Conservation (phyloP, 345 rosid species). For the Murraya paniculata region DNA sequence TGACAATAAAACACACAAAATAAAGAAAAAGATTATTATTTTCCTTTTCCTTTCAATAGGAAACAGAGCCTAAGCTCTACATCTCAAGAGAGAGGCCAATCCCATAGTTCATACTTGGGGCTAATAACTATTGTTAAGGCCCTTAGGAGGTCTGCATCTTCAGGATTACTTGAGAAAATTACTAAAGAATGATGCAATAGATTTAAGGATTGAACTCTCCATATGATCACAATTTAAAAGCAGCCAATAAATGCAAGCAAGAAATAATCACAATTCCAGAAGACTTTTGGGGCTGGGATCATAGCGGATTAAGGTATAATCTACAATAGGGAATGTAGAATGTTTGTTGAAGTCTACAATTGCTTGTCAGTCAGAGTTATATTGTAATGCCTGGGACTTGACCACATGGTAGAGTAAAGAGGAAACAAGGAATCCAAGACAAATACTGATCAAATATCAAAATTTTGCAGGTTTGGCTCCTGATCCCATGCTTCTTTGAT, state of each 20-base stretch:
- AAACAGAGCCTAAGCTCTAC: neutral
- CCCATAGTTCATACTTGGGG: neutral
- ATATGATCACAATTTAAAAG: neutral
- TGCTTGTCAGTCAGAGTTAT: neutral
- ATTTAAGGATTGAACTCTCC: neutral
- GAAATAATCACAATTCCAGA: neutral
- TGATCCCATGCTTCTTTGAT: neutral
- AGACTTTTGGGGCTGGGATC: neutral
- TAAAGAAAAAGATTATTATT: neutral
- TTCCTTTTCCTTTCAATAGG: neutral
- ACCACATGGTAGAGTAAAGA: neutral
- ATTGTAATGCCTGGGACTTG: neutral
- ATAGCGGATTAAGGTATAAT: neutral
- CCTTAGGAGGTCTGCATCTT: neutral
- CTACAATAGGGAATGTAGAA: too few species aligned
- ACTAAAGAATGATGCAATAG: neutral
- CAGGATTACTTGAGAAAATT: neutral
- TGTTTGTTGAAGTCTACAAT: neutral
- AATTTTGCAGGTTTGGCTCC: neutral
- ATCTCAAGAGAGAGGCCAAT: neutral
- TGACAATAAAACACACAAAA: neutral
- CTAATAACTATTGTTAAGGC: neutral
- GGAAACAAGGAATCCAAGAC: neutral
- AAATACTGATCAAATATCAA: neutral
- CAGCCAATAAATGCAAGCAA: neutral